Percentiles rank a stretch among this genome's conserved stretches.
phyloP scores from a whole-genome alignment of 1,284 basidiomycete genomes.

The Anthracocystis walkeri region DNA sequence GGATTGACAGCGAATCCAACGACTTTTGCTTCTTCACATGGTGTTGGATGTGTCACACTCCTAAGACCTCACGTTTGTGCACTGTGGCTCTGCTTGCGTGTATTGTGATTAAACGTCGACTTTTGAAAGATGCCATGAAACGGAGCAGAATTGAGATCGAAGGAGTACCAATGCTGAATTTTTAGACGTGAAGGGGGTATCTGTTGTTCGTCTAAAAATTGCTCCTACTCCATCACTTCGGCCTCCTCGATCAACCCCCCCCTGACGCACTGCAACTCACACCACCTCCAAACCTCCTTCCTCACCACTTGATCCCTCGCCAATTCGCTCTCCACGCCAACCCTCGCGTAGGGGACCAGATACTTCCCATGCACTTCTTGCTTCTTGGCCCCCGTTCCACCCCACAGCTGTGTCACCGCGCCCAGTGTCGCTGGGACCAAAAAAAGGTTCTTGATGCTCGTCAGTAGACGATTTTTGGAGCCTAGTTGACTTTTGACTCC shows the following conservation, averaged over 20 bases:
- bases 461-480: conserved; percentile 7
- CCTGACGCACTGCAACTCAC: conserved; percentile 42
- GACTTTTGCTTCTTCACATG: too few relatives aligned
- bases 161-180: neutral
- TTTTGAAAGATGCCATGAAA: too few relatives aligned
- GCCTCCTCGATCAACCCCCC: conserved; percentile 15
- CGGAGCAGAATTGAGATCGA: neutral
- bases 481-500: conserved; percentile 36
- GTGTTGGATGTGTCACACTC: too few relatives aligned
- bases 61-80: too few relatives aligned
- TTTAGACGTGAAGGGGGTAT: neutral
- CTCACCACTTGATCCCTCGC: conserved; percentile 17
- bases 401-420: conserved; percentile 56
- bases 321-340: conserved; percentile 29
- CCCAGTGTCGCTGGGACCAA: conserved; percentile 35
- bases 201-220: neutral
- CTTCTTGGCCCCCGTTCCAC: conserved; percentile 15
- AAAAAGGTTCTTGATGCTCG: conserved; percentile 35
- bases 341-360: conserved; percentile 52
- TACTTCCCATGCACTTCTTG: conserved; percentile 43
- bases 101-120: too few relatives aligned
- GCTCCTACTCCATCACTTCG: neutral
- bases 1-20: too few relatives aligned
- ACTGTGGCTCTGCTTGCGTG: too few relatives aligned
- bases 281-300: conserved; percentile 42